Conservation (phyloP, 345 rosid species). For the Sisymbrium irio region DNA sequence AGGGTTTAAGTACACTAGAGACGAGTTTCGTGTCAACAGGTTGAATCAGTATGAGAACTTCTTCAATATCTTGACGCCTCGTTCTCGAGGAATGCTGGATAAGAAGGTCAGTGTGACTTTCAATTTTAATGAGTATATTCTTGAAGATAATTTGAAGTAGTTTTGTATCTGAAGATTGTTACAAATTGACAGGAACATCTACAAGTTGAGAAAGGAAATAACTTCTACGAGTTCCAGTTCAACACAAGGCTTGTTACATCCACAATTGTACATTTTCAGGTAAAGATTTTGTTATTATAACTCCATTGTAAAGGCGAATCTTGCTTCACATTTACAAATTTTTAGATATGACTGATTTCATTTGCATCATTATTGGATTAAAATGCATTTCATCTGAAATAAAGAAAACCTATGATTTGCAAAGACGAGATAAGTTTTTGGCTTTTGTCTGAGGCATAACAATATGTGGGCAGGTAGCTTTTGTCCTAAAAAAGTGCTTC, state of each 20-base stretch:
- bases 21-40: conserved; percentile 60
- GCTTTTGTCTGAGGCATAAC: neutral
- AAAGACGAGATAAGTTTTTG: neutral
- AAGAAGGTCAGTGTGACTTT: conserved; percentile 50
- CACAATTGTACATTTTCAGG: conserved; percentile 88
- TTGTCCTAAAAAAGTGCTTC: too few relatives aligned
- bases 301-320: too few relatives aligned
- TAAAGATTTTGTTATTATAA: conserved; percentile 20
- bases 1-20: conserved; percentile 68
- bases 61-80: conserved; percentile 47
- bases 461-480: neutral
- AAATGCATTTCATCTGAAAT: too few relatives aligned
- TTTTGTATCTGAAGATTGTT: conserved; percentile 8
- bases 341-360: too few relatives aligned
- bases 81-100: conserved; percentile 43
- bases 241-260: conserved; percentile 82
- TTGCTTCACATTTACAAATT: too few relatives aligned
- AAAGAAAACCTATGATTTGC: too few relatives aligned
- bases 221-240: conserved; percentile 68
- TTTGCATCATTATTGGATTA: too few relatives aligned
- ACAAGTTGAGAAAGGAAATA: conserved; percentile 58
- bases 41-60: conserved; percentile 70
- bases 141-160: neutral
- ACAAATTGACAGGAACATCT: conserved; percentile 50
- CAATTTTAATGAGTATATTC: neutral